A percentile compares a stretch with the other conserved stretches of the same genome.
phyloP scores from a whole-genome alignment of 495 filamentous ascomycete genomes.

The Achaetomiella virescens region DNA sequence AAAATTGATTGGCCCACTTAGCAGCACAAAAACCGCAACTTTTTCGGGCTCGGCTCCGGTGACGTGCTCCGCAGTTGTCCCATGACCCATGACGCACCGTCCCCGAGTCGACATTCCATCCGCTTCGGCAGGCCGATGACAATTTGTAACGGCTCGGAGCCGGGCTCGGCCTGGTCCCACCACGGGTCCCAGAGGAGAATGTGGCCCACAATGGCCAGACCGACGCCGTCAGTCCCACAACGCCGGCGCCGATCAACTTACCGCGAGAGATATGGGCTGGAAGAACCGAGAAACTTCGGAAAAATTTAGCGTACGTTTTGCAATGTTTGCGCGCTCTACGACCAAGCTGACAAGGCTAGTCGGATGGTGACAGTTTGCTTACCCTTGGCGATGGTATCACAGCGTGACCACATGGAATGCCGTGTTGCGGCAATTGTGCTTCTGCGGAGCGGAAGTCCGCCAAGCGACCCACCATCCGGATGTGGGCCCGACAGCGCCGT shows the following conservation, averaged over 20 bases:
- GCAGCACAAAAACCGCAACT: slow-evolving; percentile 17
- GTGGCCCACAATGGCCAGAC: too few relatives aligned
- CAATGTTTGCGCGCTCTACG: too few relatives aligned
- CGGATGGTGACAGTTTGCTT: neutral
- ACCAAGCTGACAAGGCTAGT: too few relatives aligned
- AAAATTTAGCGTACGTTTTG: too few relatives aligned
- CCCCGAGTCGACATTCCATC: neutral
- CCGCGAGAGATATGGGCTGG: too few relatives aligned
- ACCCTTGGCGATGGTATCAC: neutral
- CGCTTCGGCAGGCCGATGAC: neutral
- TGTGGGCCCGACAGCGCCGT: neutral
- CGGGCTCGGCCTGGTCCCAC: too few relatives aligned
- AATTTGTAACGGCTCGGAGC: too few relatives aligned
- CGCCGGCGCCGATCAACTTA: too few relatives aligned
- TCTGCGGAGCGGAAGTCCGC: neutral
- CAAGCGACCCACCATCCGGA: neutral
- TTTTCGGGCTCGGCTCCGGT: neutral
- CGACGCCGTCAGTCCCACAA: too few relatives aligned
- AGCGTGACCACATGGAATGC: neutral
- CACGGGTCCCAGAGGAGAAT: too few relatives aligned
- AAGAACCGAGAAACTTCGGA: too few relatives aligned
- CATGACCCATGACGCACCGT: neutral
- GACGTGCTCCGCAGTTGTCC: neutral
- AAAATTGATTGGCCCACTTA: slow-evolving; percentile 1
- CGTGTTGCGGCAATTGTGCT: slow-evolving; percentile 5